phyloP scores from a whole-genome alignment of 257 asterid species.

The Dorcoceras hygrometricum region DNA sequence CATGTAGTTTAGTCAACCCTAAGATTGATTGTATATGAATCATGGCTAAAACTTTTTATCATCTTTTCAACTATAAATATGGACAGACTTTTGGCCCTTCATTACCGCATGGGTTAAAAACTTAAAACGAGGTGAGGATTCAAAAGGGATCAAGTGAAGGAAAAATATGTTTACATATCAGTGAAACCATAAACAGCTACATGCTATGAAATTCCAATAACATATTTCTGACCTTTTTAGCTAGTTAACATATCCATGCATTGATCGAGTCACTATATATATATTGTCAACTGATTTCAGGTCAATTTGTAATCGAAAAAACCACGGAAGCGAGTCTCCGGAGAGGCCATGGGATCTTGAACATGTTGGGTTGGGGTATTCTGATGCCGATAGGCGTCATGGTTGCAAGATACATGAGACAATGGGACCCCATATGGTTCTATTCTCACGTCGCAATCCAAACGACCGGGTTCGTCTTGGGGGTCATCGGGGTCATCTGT shows the following conservation, averaged over 20 bases:
- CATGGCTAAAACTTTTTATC: no score
- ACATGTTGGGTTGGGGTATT: slow-evolving; percentile 87
- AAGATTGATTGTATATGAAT: no score
- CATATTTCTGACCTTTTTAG: no score
- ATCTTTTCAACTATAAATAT: no score
- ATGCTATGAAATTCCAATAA: no score
- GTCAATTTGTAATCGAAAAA: slow-evolving; percentile 41
- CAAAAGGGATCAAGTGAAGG: no score
- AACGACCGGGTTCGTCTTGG: slow-evolving; percentile 59
- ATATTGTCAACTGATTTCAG: slow-evolving; percentile 31
- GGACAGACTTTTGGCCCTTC: no score
- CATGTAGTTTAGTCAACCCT: no score
- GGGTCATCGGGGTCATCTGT: slow-evolving; percentile 58
- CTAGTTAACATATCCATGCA: background rate
- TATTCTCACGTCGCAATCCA: slow-evolving; percentile 62
- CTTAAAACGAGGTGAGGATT: no score
- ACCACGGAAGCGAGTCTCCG: slow-evolving; percentile 39
- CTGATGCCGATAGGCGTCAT: slow-evolving; percentile 71
- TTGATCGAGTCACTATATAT: background rate
- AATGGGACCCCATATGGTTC: slow-evolving; percentile 85
- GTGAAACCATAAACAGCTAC: no score
- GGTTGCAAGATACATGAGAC: slow-evolving; percentile 71
- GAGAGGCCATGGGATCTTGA: slow-evolving; percentile 71
- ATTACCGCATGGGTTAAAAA: no score
- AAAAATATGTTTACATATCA: no score